Base-by-base conservation (phyloP, 257 asterid species). In the Striga asiatica region DNA sequence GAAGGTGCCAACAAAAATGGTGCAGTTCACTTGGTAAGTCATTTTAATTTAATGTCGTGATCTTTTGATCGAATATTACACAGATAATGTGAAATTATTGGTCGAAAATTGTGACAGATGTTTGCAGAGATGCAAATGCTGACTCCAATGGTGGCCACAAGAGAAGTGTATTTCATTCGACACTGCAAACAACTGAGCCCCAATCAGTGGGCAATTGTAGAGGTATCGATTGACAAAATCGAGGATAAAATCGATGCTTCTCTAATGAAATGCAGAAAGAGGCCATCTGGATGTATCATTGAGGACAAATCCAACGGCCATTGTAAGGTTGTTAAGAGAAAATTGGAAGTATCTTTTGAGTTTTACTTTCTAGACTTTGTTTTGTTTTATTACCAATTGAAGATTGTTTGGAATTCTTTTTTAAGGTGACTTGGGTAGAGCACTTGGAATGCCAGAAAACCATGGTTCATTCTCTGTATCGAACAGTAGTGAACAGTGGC, bases 381-480 rank as follows among this genome's bases (percentile, higher is more conserved):
- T 14, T 38, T 38, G 17, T 13, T 35, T 16, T 8, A 1, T 35
- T 35, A 0, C n/a, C n/a, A 5, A 4, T 35, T 12, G 5, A 6
- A 2, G 12, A n/a, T 38, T 38, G 12, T 5, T 5, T n/a, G 0
- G 12, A 41, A 6, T 22, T 38, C 35, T 59, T 22, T 38, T 41
- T 59, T 56, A 78, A 89, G 98, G 96, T 91, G 66, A 87, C 81
- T 14, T 91, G 98, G 98, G 87, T 91, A 8, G 98, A 87, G 77
- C 96, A 87, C 57, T 31, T 77, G 47, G 98, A 84, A 56, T 75
- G 85, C 69, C 94, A 76, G 59, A 78, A 83, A 61, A 71, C 50
- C 66, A 55, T 63, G 3, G 82, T 81, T 12, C 81, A 78, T 49
- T 69, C 88, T 12, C 34, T 82, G 65, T 91, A 81, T 29, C 92